Conservation (phyloP, 177 flowering plant species). For the Vitis hybrid region DNA sequence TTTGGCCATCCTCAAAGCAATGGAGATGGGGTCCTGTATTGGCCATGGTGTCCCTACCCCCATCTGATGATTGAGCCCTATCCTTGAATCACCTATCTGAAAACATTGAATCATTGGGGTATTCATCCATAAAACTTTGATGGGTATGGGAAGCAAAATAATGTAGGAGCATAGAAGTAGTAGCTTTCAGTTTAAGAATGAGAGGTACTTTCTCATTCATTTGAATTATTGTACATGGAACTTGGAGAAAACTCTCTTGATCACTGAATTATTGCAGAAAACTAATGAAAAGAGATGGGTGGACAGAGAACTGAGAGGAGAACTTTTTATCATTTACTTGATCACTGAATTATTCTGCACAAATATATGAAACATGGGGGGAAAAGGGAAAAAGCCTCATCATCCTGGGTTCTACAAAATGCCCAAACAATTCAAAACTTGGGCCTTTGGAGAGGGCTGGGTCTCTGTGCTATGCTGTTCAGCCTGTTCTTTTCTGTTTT, state of each 20-base stretch:
- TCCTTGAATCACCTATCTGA: slow-evolving; percentile 16
- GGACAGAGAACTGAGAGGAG: neutral
- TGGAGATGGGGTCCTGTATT: slow-evolving; percentile 6
- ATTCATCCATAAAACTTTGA: neutral
- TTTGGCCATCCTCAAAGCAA: slow-evolving; percentile 3
- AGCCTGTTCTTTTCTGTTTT: neutral
- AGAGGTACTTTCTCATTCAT: too few relatives aligned
- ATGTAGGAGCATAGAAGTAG: neutral
- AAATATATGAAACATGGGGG: slow-evolving; percentile 1
- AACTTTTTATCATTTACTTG: slow-evolving; percentile 3
- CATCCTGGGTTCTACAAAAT: slow-evolving; percentile 44
- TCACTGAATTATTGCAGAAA: neutral
- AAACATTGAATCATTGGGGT: slow-evolving; percentile 19
- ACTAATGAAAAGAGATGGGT: neutral
- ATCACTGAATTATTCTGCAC: slow-evolving; percentile 12
- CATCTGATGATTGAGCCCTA: slow-evolving; percentile 16
- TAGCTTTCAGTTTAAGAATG: neutral
- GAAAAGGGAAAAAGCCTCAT: slow-evolving; percentile 40
- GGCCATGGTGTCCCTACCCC: slow-evolving; percentile 9
- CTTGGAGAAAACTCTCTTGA: too few relatives aligned
- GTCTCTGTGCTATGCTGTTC: slow-evolving; percentile 25
- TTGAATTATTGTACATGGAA: too few relatives aligned
- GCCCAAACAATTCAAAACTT: slow-evolving; percentile 44
- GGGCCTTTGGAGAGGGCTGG: slow-evolving; percentile 60
- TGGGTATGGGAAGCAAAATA: neutral